Conservation (phyloP, 176 grass and related monocot genomes). For the Melocanna baccifera region DNA sequence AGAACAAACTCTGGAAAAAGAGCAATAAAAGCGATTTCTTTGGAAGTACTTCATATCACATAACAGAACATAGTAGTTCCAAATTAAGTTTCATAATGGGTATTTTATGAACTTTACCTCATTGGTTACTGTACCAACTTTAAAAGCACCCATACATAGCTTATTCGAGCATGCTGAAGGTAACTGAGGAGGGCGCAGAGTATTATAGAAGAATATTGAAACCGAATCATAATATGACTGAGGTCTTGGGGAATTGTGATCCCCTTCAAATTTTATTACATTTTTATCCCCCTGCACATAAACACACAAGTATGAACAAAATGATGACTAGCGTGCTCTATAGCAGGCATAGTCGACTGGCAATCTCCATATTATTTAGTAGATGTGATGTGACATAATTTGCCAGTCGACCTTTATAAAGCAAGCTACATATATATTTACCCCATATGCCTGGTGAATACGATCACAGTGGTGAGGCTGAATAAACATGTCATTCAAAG, state of each 20-base stretch:
- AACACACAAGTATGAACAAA: slow-evolving; percentile 14
- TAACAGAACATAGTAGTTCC: background rate
- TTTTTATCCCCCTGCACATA: slow-evolving; percentile 81
- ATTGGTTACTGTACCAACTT: slow-evolving; percentile 53
- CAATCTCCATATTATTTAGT: background rate
- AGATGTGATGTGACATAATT: slow-evolving; percentile 2
- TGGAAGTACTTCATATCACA: slow-evolving; percentile 8
- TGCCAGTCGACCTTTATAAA: slow-evolving; percentile 18
- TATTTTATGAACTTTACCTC: slow-evolving; percentile 52
- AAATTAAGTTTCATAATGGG: background rate
- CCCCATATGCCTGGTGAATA: slow-evolving; percentile 85
- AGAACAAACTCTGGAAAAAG: slow-evolving; percentile 64
- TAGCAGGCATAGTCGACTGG: background rate
- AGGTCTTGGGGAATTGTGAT: slow-evolving; percentile 88
- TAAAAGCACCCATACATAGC: slow-evolving; percentile 53
- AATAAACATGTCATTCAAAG: slow-evolving; percentile 87
- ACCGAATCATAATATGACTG: slow-evolving; percentile 97
- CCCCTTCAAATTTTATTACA: slow-evolving; percentile 94
- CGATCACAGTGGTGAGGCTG: slow-evolving; percentile 79
- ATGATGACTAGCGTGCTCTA: slow-evolving; percentile 12
- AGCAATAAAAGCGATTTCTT: slow-evolving; percentile 6
- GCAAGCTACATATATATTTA: slow-evolving; percentile 39
- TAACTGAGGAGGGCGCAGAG: slow-evolving; percentile 69
- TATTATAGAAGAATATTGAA: slow-evolving; percentile 93
- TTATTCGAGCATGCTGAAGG: slow-evolving; percentile 61